A percentile compares a stretch with the other conserved stretches of the same genome.
phyloP scores from a whole-genome alignment of 23 red algal genomes.

The Gracilaria vermiculophylla region DNA sequence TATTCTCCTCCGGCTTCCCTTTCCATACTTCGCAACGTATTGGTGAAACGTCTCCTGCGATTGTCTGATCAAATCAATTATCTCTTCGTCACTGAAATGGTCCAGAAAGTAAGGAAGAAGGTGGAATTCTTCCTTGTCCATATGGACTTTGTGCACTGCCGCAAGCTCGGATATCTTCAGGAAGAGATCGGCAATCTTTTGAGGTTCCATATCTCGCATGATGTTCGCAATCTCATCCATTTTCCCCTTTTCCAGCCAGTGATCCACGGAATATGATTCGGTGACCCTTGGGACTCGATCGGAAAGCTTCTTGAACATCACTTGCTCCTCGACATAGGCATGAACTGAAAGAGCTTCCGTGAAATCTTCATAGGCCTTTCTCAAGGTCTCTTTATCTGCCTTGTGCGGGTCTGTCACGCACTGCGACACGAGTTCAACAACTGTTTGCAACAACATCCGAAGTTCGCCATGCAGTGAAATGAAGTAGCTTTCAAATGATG shows the following conservation, averaged over 20 bases:
- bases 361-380: conserved; percentile 57
- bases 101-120: conserved; percentile 76
- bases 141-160: conserved; percentile 52
- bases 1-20: conserved; percentile 8
- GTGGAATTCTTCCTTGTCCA: conserved; percentile 72
- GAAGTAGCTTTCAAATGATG: conserved; percentile 69
- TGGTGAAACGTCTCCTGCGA: conserved; percentile 54
- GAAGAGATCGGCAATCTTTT: conserved; percentile 68
- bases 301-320: conserved; percentile 59
- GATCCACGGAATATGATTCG: conserved; percentile 69
- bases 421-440: conserved; percentile 62
- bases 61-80: conserved; percentile 53
- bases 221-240: conserved; percentile 71
- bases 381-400: conserved; percentile 42
- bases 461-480: conserved; percentile 60
- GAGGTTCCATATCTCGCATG: conserved; percentile 52
- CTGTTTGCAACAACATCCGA: conserved; percentile 39
- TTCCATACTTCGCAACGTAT: background rate
- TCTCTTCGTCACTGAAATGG: conserved; percentile 57
- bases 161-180: conserved; percentile 59
- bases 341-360: conserved; percentile 65
- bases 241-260: conserved; percentile 49
- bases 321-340: conserved; percentile 68
- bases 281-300: conserved; percentile 53
- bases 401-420: conserved; percentile 48